Conservation (phyloP, 2,329 filamentous ascomycete species). For the Botrytis porri region DNA sequence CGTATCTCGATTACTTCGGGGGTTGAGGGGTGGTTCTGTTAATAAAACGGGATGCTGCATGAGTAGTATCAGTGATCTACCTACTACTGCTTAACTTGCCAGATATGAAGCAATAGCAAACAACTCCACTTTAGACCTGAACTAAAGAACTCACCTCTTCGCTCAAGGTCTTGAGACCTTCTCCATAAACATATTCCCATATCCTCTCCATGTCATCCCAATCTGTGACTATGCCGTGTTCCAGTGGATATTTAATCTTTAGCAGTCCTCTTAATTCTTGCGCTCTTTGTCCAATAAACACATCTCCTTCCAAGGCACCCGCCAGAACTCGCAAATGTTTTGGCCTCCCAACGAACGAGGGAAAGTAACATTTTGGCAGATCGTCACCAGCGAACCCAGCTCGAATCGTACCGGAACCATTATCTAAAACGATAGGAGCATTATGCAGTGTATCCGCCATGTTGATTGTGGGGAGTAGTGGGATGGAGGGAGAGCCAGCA, state of each 20-base stretch:
- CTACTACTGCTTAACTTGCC: background rate
- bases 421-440: slow-evolving; percentile 97
- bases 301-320: slow-evolving; percentile 93
- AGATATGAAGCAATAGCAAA: slow-evolving; percentile 6
- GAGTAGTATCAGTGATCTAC: slow-evolving; percentile 16
- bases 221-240: slow-evolving; percentile 97
- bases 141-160: slow-evolving; percentile 68
- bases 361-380: slow-evolving; percentile 93
- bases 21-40: slow-evolving; percentile 94
- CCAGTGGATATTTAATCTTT: slow-evolving; percentile 93
- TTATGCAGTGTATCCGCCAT: slow-evolving; percentile 83
- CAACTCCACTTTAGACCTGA: background rate
- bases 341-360: slow-evolving; percentile 92
- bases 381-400: slow-evolving; percentile 97
- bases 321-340: slow-evolving; percentile 94
- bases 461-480: background rate
- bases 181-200: slow-evolving; percentile 96
- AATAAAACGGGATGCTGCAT: slow-evolving; percentile 85
- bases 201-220: slow-evolving; percentile 99
- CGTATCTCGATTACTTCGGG: slow-evolving; percentile 89
- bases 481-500: background rate
- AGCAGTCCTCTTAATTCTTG: slow-evolving; percentile 88
- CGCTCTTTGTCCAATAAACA: slow-evolving; percentile 88
- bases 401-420: slow-evolving; percentile 95
- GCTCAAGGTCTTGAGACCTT: slow-evolving; percentile 92